Base-by-base conservation (phyloP, 495 filamentous ascomycete genomes). In the Trichocladium antarcticum region DNA sequence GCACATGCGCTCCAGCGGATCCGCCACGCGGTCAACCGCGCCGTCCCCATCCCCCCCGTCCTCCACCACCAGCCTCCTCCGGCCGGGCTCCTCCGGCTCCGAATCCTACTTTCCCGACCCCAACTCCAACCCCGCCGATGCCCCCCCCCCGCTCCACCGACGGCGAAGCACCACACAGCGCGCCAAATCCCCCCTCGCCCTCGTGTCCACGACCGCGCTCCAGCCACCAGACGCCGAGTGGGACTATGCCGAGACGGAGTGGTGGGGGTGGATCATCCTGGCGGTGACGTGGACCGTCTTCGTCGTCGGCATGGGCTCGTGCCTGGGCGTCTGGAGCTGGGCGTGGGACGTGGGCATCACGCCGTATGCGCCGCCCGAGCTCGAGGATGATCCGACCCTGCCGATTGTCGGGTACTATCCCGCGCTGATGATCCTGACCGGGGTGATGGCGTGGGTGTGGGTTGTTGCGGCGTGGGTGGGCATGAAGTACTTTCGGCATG, bases 401-500 rank as follows among this genome's bases (percentile, higher is more conserved):
- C 92, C 92, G 11, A 95, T 98, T 57, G 84, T 92, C 6, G 92
- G 92, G 1, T 98, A 98, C 62, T 98, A 98, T 68, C 92, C 92
- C 27, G 87, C 92, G 19, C 63, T 98, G 61, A 85, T 95, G 42
- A 88, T 96, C 50, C 66, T 97, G 49, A 96, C 89, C 31, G 80
- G 81, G 34, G 84, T 98, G 29, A 95, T 98, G 89, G 87, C 89
- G 6, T 98, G 92, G 92, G 88, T 96, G 21, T 98, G 92, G 92
- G 89, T 97, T 27, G 79, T 90, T 28, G 80, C 93, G 47, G 93
- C 93, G 12, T 98, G 92, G 92, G 78, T 95, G 16, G 92, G 92
- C 5, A 96, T 98, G 90, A 98, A 98, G 66, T 97, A 96, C 67
- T 98, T 98, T 59, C 82, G 86, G 59, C 92, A 98, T 76, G 90